Percentiles rank a stretch among this genome's conserved stretches.
These are phyloP conservation scores for Penicillium alfredii DNA, from an alignment of 495 filamentous ascomycete species.

Conservation along the genomic window DNA sequence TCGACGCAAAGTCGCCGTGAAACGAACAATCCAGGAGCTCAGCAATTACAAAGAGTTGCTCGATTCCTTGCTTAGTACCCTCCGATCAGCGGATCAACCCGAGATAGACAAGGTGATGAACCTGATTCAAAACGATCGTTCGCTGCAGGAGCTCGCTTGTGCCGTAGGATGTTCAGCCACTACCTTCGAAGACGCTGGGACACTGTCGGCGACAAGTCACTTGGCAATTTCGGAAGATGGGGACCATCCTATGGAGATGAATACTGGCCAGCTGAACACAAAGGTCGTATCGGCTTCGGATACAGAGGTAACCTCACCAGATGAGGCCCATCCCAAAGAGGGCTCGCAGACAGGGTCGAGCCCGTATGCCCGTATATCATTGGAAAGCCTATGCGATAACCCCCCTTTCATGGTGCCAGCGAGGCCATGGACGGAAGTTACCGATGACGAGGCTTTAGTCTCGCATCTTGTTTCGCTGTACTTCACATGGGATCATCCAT, in stretches of 20 bases:
- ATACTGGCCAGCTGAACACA: not conserved
- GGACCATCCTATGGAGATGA: constrained; percentile 1
- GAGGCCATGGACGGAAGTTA: constrained; percentile 43
- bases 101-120: constrained; percentile 22
- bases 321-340: constrained; percentile 10
- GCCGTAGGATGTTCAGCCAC: constrained; percentile 16
- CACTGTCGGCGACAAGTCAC: constrained; percentile 4
- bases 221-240: constrained; percentile 10
- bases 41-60: constrained; percentile 30
- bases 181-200: constrained; percentile 15
- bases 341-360: constrained; percentile 6
- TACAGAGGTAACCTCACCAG: constrained; percentile 10
- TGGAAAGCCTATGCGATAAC: constrained; percentile 35
- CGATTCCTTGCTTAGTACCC: constrained; percentile 20
- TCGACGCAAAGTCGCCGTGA: constrained; percentile 37
- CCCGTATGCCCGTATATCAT: constrained; percentile 26
- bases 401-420: constrained; percentile 31
- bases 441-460: constrained; percentile 40
- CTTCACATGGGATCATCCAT: constrained; percentile 42
- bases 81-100: constrained; percentile 22
- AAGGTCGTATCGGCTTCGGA: constrained; percentile 4
- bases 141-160: constrained; percentile 21
- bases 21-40: constrained; percentile 32
- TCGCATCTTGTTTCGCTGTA: constrained; percentile 44
- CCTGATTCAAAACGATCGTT: constrained; percentile 20